Evolutionary conservation across 1,284 basidiomycete genomes (phyloP), one percentile per base, ranked within the genome.

Genomic region (Tilletia indica): DNA sequence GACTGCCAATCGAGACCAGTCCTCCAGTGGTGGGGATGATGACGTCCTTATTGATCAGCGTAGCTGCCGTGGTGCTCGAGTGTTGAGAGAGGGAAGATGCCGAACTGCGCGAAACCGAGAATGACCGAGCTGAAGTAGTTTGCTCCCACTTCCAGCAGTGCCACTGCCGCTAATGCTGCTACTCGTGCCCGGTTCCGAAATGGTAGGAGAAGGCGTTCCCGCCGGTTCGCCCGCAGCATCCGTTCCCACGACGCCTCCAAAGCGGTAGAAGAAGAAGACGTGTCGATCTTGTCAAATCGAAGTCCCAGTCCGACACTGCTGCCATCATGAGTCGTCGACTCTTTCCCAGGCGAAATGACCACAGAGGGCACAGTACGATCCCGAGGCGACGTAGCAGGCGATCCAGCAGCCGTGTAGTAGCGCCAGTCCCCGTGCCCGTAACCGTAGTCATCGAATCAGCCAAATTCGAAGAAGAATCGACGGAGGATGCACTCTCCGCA

Each of bases 231-330:
- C 42, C 42, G 42, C 42, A 8, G 42, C 3, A 3, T 14, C 42
- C 6, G 42, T 45, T 8, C 42, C 42, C 6, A 14, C 42, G 42
- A 45, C 42, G 42, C 6, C 42, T 45, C 42, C 42, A 14, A 9
- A 45, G 42, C 42, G 14, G 42, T 9, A 8, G 42, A 45, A 14
- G 42, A 45, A 9, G 42, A 45, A 14, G 42, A 45, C 42, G 42
- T 45, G 42, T 45, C 42, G 42, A 45, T 45, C 14, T 45, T 8
- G 42, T 14, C 42, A 38, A 64, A 25, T 11, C 21, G 31, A 3
- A 64, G 34, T 6, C 61, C 19, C 9, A 64, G 61, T 64, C 61
- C 61, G 39, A 64, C 31, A 16, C 61, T 36, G 21, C n/a, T 19
- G 11, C 3, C 42, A 14, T 45, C 42, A 8, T 14, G 9, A 14